Conservation (phyloP, 2,329 filamentous ascomycete genomes). For the Incumbomyces lentus region DNA sequence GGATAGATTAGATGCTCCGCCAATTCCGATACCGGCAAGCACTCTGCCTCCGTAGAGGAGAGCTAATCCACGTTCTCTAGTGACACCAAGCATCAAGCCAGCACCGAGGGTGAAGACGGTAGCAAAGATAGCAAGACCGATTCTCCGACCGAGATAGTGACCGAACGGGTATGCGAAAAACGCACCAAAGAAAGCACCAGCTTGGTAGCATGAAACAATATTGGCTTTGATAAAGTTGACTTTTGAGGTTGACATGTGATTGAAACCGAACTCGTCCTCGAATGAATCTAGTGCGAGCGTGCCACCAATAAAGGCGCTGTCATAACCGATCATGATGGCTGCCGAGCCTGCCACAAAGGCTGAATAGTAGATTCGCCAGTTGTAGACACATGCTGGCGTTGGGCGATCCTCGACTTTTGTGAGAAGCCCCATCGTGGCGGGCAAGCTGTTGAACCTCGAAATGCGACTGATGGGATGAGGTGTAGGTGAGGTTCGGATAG, state of each 20-base stretch:
- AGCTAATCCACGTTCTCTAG: slow-evolving; percentile 51
- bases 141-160: slow-evolving; percentile 58
- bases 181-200: slow-evolving; percentile 74
- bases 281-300: slow-evolving; percentile 64
- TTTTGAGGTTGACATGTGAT: slow-evolving; percentile 35
- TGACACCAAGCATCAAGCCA: slow-evolving; percentile 61
- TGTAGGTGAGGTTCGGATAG: too few species aligned
- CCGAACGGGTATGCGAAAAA: slow-evolving; percentile 56
- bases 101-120: slow-evolving; percentile 60
- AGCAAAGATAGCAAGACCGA: slow-evolving; percentile 51
- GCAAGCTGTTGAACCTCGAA: slow-evolving; percentile 17
- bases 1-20: slow-evolving; percentile 46
- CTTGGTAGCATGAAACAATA: slow-evolving; percentile 73
- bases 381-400: slow-evolving; percentile 49
- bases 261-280: slow-evolving; percentile 56
- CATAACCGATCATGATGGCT: slow-evolving; percentile 51
- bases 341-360: slow-evolving; percentile 47
- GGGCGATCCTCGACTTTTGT: slow-evolving; percentile 37
- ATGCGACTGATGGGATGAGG: too few species aligned
- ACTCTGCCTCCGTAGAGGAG: slow-evolving; percentile 49
- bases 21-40: slow-evolving; percentile 47
- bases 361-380: slow-evolving; percentile 48
- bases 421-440: slow-evolving; percentile 30
- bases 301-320: slow-evolving; percentile 69
- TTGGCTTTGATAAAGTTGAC: slow-evolving; percentile 57